phyloP scores from a whole-genome alignment of 2,329 filamentous ascomycete species.

The Xylariaceae sp. region DNA sequence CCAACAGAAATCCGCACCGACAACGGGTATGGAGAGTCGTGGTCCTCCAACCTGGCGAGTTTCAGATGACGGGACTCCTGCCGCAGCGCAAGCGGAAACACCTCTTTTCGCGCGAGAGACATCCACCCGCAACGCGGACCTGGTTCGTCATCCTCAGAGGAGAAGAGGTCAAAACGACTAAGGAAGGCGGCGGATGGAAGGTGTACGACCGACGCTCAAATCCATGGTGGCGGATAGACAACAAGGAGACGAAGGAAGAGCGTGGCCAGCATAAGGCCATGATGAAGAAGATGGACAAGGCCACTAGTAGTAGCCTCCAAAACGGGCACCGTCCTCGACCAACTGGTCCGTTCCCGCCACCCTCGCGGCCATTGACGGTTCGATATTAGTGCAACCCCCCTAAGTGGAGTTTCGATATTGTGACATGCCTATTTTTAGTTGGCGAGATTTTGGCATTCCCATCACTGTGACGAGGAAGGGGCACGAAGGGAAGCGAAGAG shows the following conservation, averaged over 20 bases:
- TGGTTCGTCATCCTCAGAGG: slow-evolving; percentile 24
- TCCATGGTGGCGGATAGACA: slow-evolving; percentile 25
- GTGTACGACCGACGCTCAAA: slow-evolving; percentile 19
- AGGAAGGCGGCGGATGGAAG: slow-evolving; percentile 23
- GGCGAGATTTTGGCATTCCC: no score
- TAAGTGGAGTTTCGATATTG: neutral
- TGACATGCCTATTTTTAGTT: neutral
- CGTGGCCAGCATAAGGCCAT: slow-evolving; percentile 16
- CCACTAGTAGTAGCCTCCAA: neutral
- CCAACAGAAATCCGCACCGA: slow-evolving; percentile 23
- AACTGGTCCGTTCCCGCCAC: neutral
- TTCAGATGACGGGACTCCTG: slow-evolving; percentile 23
- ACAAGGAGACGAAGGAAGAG: slow-evolving; percentile 17
- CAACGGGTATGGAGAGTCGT: slow-evolving; percentile 26
- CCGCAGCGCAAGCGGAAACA: slow-evolving; percentile 23
- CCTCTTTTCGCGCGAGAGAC: slow-evolving; percentile 20
- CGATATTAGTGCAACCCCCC: neutral
- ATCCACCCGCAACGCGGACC: slow-evolving; percentile 6
- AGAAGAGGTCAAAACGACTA: slow-evolving; percentile 24
- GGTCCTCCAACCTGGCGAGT: slow-evolving; percentile 21
- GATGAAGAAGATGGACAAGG: slow-evolving; percentile 15
- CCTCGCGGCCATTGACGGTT: neutral
- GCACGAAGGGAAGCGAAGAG: no score
- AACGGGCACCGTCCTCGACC: neutral
- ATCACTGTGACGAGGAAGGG: no score